Evolutionary conservation across 768 basidiomycete genomes (phyloP), one percentile per base, ranked within the genome.

Genomic region (Clitopilus hobsonii): DNA sequence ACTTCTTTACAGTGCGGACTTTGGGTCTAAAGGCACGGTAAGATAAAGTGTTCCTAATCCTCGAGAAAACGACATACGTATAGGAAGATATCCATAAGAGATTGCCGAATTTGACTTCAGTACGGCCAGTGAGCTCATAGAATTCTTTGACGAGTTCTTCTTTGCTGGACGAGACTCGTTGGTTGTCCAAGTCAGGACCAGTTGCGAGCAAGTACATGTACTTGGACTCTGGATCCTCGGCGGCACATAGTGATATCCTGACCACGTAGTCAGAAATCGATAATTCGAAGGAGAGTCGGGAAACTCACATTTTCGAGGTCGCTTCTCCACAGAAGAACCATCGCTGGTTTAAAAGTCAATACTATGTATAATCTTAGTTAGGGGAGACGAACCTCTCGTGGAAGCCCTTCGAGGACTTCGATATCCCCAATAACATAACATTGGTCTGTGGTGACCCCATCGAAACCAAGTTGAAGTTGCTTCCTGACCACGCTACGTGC

Each of bases 141-240:
- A 51, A 51, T 27, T 27, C 30, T 32, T 51, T 51, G 18, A 51
- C 29, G n/a, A 51, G 25, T n/a, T 51, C 49, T 3, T 51, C 49
- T 14, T 27, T 16, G n/a, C 49, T 51, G 11, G 49, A 51, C 10
- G 49, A 27, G 8, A 32, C 20, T 27, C 30, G 25, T n/a, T 16
- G n/a, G 22, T 27, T 27, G 26, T 51, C 49, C 10, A 51, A n/a
- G n/a, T 51, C 49, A n/a, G 49, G 30, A 7, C 49, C 49, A 1
- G 27, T 32, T 10, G 30, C 22, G 25, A 51, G 22, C 16, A 51
- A 51, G n/a, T 51, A 28, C 27, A 51, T 28, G 13, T 32, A 32
- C 18, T 51, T 32, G 10, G 27, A 27, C 16, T 51, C 25, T 6
- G 27, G 27, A 23, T 28, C 30, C 25, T 51, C 49, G 3, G 22